Evolutionary conservation across 2,329 filamentous ascomycete genomes (phyloP), one percentile per base, ranked within the genome.

Genomic region (Hypoxylon sp.): DNA sequence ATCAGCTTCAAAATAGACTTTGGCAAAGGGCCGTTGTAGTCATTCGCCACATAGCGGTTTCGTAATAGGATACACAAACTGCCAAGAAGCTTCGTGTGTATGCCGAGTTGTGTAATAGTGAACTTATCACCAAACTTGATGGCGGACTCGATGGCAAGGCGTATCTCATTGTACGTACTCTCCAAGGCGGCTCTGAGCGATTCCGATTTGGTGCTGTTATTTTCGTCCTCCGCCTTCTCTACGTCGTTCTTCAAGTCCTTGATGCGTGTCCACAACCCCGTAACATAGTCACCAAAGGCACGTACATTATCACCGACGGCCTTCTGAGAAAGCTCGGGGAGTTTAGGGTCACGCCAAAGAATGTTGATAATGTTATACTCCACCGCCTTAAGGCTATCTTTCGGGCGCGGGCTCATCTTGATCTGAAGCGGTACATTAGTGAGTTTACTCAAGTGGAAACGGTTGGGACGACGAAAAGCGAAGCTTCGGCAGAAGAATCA

Each of bases 1-100:
- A 93, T 84, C 30, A 92, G 81, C 53, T 85, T 80, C 16, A 89
- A 79, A n/a, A 86, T 77, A 16, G 83, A 82, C 68, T 85, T 85
- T n/a, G 85, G 81, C 12, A 87, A 75, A 65, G 83, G 81, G 5
- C 84, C 83, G 26, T 81, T 81, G 70, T 83, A 86, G 70, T 88
- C 84, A 51, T 80, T 77, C 2, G 79, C 77, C 65, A 85, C 84
- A 66, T 84, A 84, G 64, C 83, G 87, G 57, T 84, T 81, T 48
- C 85, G 85, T 58, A 89, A 77, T 9, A 81, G 80, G 61, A 84
- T 84, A 51, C 85, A 82, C 49, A 89, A 77, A 48, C 82, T 84
- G 48, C 83, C 80, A 33, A 88, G 81, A 55, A 89, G 77, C 70
- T 86, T 88, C 50, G 83, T 81, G 71, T 89, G 84, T 12, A 82